Conservation (phyloP, 2,329 filamentous ascomycete species). For the Torrubiella hemipterigena region DNA sequence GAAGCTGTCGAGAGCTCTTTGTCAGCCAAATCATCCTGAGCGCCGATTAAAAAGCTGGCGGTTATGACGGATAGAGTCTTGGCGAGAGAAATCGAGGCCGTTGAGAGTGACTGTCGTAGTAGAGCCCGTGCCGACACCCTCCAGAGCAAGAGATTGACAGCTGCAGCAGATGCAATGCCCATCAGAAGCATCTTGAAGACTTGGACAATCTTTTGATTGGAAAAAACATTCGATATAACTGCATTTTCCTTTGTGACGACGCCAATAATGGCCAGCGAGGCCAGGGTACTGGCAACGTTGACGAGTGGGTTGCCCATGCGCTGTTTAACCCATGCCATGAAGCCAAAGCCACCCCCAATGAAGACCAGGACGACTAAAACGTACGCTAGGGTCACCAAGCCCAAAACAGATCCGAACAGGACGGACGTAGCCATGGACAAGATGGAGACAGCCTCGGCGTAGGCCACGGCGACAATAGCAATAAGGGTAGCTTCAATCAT, state of each 20-base stretch:
- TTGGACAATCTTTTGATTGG: slow-evolving; percentile 36
- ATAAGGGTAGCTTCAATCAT: slow-evolving; percentile 80
- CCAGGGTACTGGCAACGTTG: slow-evolving; percentile 69
- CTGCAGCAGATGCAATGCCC: slow-evolving; percentile 57
- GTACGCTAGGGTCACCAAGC: slow-evolving; percentile 60
- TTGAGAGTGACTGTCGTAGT: slow-evolving; percentile 58
- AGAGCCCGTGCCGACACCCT: slow-evolving; percentile 61
- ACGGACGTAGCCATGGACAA: slow-evolving; percentile 74
- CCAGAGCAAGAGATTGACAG: slow-evolving; percentile 62
- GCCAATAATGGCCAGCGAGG: slow-evolving; percentile 73
- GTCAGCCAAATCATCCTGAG: slow-evolving; percentile 57
- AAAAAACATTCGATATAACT: slow-evolving; percentile 65
- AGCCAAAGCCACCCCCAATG: slow-evolving; percentile 68
- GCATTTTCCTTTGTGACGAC: slow-evolving; percentile 79
- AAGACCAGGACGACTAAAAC: slow-evolving; percentile 66
- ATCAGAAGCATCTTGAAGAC: slow-evolving; percentile 68
- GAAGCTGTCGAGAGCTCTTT: slow-evolving; percentile 47
- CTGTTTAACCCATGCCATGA: slow-evolving; percentile 75
- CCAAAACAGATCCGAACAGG: slow-evolving; percentile 54
- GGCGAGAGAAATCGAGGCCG: slow-evolving; percentile 60
- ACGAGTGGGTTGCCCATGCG: slow-evolving; percentile 61
- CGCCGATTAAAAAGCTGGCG: slow-evolving; percentile 67
- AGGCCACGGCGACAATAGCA: slow-evolving; percentile 66
- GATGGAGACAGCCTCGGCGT: slow-evolving; percentile 54
- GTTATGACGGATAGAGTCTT: slow-evolving; percentile 71